These are phyloP conservation scores for Naematelia encephala DNA, from an alignment of 768 basidiomycete species.

Conservation along the genomic window DNA sequence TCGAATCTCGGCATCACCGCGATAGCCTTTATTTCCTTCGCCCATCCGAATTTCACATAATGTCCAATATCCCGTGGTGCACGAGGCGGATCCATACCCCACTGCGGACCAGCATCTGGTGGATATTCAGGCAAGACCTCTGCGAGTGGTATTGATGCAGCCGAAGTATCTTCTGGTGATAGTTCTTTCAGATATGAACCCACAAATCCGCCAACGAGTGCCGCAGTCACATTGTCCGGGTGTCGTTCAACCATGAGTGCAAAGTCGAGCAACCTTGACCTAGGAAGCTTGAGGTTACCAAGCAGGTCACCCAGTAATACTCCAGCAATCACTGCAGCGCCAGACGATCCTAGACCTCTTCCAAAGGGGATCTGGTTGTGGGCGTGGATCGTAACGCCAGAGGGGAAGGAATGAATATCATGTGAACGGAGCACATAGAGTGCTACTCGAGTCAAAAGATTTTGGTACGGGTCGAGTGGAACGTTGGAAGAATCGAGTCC, in stretches of 20 bases:
- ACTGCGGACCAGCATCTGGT: slow-evolving; percentile 80
- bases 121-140: slow-evolving; percentile 97
- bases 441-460: slow-evolving; percentile 93
- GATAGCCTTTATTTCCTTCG: slow-evolving; percentile 76
- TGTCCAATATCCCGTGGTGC: slow-evolving; percentile 91
- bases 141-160: slow-evolving; percentile 84
- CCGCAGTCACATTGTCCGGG: slow-evolving; percentile 98
- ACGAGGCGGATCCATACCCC: slow-evolving; percentile 82
- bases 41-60: slow-evolving; percentile 86
- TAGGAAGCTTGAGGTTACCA: slow-evolving; percentile 67
- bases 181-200: slow-evolving; percentile 92
- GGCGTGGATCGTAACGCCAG: slow-evolving; percentile 68
- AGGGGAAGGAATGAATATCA: slow-evolving; percentile 68
- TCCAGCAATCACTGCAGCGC: slow-evolving; percentile 97
- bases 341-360: slow-evolving; percentile 93
- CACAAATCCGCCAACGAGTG: slow-evolving; percentile 92
- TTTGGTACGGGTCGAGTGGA: slow-evolving; percentile 91
- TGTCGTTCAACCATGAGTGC: slow-evolving; percentile 99
- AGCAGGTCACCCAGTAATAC: slow-evolving; percentile 84
- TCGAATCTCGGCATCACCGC: slow-evolving; percentile 95
- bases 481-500: slow-evolving; percentile 90
- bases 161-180: slow-evolving; percentile 71
- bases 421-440: slow-evolving; percentile 96
- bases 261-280: slow-evolving; percentile 79
- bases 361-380: slow-evolving; percentile 97